Evolutionary conservation across 768 basidiomycete species (phyloP).

Genomic region (Dentipellis fragilis): DNA sequence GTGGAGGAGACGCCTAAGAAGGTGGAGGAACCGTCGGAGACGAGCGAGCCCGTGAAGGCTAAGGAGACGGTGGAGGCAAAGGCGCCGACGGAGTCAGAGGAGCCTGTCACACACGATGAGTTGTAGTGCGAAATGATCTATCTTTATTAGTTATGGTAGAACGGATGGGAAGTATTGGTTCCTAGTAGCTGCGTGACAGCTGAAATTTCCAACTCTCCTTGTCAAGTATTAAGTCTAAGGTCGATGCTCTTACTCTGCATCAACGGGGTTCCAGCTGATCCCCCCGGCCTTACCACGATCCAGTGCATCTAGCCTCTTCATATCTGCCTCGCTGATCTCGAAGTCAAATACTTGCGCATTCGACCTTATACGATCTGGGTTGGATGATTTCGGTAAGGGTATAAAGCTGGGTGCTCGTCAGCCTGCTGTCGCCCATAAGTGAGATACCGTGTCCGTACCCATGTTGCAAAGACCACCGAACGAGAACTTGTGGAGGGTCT

Average conservation of each 20-base stretch:
- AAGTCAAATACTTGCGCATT: constrained; percentile 76
- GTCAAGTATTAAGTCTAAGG: too few relatives aligned
- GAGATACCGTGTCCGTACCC: constrained; percentile 40
- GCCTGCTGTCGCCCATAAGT: background rate
- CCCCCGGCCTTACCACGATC: constrained; percentile 68
- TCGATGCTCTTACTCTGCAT: constrained; percentile 20
- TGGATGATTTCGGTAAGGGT: constrained; percentile 76
- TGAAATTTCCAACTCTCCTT: too few relatives aligned
- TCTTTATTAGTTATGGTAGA: background rate
- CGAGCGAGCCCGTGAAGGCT: constrained; percentile 5
- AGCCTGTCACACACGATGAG: background rate
- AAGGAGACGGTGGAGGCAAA: background rate
- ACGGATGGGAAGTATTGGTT: background rate
- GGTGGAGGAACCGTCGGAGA: constrained; percentile 54
- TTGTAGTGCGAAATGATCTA: background rate
- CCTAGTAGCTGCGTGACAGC: too few relatives aligned
- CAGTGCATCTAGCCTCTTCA: constrained; percentile 53
- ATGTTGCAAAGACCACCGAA: constrained; percentile 87
- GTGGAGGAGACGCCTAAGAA: constrained; percentile 40
- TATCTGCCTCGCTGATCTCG: constrained; percentile 52
- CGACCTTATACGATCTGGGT: constrained; percentile 55
- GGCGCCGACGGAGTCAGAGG: background rate
- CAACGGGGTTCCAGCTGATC: constrained; percentile 79
- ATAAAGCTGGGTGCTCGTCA: constrained; percentile 41
- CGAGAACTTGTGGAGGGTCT: constrained; percentile 68